Evolutionary conservation across 2,329 filamentous ascomycete genomes (phyloP).

Genomic region (Hymenoscyphus infarciens): DNA sequence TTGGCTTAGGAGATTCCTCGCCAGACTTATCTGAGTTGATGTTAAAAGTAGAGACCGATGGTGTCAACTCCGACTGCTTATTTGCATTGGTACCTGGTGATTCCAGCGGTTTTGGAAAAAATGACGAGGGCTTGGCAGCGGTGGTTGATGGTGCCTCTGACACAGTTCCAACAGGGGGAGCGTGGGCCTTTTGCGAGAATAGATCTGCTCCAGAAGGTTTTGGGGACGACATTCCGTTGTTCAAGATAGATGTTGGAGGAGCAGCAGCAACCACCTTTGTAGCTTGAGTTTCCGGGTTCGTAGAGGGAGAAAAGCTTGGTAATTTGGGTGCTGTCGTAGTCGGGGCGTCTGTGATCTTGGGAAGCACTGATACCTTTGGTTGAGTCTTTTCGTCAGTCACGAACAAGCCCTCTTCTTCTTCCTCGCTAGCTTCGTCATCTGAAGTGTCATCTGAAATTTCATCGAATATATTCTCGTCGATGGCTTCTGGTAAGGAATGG

Average conservation of each 20-base stretch:
- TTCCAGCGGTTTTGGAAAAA: neutral
- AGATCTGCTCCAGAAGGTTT: conserved; percentile 11
- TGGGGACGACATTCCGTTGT: conserved; percentile 16
- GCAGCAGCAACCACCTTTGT: neutral
- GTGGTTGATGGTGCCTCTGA: neutral
- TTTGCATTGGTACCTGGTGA: neutral
- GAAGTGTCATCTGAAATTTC: conserved; percentile 24
- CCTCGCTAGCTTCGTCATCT: conserved; percentile 22
- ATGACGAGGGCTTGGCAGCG: neutral
- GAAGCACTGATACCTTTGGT: neutral
- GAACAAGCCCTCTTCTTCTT: conserved; percentile 28
- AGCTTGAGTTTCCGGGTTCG: neutral
- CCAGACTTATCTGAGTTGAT: neutral
- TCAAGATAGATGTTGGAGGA: conserved; percentile 19
- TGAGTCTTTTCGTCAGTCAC: conserved; percentile 25
- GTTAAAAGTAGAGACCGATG: neutral
- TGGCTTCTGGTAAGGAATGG: conserved; percentile 50
- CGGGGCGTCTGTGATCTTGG: neutral
- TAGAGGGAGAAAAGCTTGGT: neutral
- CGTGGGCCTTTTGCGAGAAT: conserved; percentile 1
- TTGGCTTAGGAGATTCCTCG: neutral
- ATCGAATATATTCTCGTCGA: conserved; percentile 53
- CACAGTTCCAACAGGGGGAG: neutral
- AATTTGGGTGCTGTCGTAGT: neutral
- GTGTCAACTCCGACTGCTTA: neutral